These are phyloP conservation scores for Colletotrichum sp. DNA, from an alignment of 2,329 filamentous ascomycete genomes.

Conservation along the genomic window DNA sequence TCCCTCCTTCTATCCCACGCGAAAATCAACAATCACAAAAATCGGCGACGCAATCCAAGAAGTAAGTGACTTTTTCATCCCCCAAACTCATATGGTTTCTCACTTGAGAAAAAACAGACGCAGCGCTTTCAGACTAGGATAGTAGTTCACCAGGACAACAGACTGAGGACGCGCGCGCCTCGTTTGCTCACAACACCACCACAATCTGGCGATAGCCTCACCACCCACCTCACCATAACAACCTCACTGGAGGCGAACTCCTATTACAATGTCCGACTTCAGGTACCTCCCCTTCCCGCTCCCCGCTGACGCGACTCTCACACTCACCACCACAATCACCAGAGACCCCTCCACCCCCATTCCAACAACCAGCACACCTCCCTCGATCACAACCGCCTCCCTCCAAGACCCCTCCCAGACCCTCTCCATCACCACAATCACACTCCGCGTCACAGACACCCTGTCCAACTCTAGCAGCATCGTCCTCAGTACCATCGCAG, in stretches of 20 bases:
- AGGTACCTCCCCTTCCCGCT: background rate
- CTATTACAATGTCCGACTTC: background rate
- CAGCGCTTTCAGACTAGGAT: too few species aligned
- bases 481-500: background rate
- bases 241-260: background rate
- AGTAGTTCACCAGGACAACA: too few species aligned
- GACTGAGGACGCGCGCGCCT: background rate
- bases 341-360: background rate
- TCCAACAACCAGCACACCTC: rapidly evolving
- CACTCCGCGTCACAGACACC: background rate
- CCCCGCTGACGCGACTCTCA: background rate
- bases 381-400: background rate
- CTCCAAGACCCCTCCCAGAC: background rate
- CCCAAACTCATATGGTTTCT: background rate
- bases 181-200: background rate
- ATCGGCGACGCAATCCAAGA: rapidly evolving
- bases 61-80: background rate
- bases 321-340: background rate
- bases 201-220: background rate
- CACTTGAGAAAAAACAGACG: background rate
- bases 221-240: background rate
- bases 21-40: background rate
- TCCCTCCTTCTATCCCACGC: background rate
- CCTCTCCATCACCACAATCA: background rate
- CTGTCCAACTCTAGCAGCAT: background rate